Evolutionary conservation across 768 basidiomycete genomes (phyloP).

Genomic region (Inosperma sp.): DNA sequence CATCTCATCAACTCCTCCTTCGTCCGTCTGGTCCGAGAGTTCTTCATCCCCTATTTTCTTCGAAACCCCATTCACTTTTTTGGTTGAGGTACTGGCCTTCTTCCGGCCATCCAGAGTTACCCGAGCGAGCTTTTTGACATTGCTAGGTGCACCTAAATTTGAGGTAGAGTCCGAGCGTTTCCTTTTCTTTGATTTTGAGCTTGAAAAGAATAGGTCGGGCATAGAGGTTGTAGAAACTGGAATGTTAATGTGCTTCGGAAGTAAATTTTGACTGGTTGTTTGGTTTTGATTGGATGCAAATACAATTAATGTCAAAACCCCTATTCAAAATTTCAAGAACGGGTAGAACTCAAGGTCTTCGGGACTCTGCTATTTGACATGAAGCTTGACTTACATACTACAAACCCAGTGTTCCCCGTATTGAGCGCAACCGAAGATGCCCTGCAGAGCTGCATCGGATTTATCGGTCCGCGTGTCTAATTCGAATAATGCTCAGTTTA

Average conservation of each 20-base stretch:
- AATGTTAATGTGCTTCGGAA: background rate
- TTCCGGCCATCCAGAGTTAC: slow-evolving; percentile 25
- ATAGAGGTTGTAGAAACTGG: slow-evolving; percentile 32
- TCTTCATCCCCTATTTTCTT: slow-evolving; percentile 54
- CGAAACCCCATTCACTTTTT: slow-evolving; percentile 13
- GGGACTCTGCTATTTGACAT: too few species aligned
- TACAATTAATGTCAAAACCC: background rate
- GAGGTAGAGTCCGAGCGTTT: slow-evolving; percentile 43
- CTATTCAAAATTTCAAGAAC: too few species aligned
- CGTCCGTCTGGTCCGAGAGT: slow-evolving; percentile 58
- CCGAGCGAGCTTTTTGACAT: slow-evolving; percentile 22
- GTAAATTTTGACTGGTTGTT: slow-evolving; percentile 15
- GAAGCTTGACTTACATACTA: too few species aligned
- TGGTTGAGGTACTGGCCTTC: too few species aligned
- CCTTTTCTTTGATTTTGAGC: slow-evolving; percentile 55
- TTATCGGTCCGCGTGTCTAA: slow-evolving; percentile 1
- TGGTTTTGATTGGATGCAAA: slow-evolving; percentile 12
- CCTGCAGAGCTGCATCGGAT: background rate
- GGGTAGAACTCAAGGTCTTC: too few species aligned
- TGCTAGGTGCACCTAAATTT: slow-evolving; percentile 20
- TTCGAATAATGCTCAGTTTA: background rate
- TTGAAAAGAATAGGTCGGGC: slow-evolving; percentile 82
- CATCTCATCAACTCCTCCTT: slow-evolving; percentile 63
- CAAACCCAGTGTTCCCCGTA: too few species aligned
- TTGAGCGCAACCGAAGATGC: background rate